Base-by-base conservation (phyloP, 1,139 yeast genomes). In the Suzukiozyma palmioleophila region DNA sequence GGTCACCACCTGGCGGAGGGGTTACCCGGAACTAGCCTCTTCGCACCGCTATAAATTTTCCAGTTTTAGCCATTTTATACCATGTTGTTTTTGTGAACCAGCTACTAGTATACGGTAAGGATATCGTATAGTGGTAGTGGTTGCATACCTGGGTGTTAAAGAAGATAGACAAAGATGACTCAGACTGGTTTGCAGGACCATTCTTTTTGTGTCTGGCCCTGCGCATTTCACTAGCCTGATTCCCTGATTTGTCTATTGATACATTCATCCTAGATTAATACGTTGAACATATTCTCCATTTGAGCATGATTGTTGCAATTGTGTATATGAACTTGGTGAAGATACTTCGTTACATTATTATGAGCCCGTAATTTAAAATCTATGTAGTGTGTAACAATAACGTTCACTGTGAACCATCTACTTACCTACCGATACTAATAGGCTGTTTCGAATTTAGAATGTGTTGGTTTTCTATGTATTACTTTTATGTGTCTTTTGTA, bases 221-320 rank as follows among this genome's bases (percentile, higher is more conserved):
- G 22, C 32, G 22, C 33, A 22, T 26, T 37, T 34, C 36, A 35
- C 39, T 42, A 35, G 37, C 30, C 26, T 33, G 30, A 39, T 32
- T 49, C 36, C 37, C 42, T 46, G 51, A 51, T 35, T 38, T 44
- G 42, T 48, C 49, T 52, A 56, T 66, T 72, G 84, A 79, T 79
- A 80, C 86, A 60, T 59, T 64, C 66, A 76, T 75, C 86, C 86
- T 63, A 82, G 65, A 82, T 44, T 46, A 64, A 74, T 50, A 75
- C 82, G 86, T 73, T 70, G 82, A 77, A 81, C 87, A 81, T 81
- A 81, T 81, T 81, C 75, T 79, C 84, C 86, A 78, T 78, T 75
- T 77, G 78, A 74, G 77, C 76, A 57, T 57, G 53, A 48, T 48
- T 55, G 57, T 36, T 46, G 45, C 51, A 47, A 50, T 52, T 48